Conservation (phyloP, 2,329 filamentous ascomycete species). For the Aulographum hederae region DNA sequence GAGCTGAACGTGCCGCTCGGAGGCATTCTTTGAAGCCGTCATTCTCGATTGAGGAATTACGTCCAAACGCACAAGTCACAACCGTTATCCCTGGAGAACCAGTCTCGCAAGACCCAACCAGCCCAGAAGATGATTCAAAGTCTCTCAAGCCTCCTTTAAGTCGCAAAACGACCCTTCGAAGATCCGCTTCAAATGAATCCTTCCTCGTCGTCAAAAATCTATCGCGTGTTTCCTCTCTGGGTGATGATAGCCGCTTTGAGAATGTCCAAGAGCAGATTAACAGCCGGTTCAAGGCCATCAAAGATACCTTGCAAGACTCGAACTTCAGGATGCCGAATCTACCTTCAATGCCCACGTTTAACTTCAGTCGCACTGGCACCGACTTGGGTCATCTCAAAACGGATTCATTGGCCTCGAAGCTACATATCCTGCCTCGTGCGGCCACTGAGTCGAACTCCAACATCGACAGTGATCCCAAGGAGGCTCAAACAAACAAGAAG, state of each 20-base stretch:
- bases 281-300: slow-evolving; percentile 74
- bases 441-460: background rate
- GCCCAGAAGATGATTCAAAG: slow-evolving; percentile 5
- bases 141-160: slow-evolving; percentile 6
- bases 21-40: background rate
- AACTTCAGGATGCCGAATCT: slow-evolving; percentile 43
- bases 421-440: background rate
- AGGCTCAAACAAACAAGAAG: background rate
- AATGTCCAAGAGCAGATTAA: slow-evolving; percentile 75
- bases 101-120: slow-evolving; percentile 1
- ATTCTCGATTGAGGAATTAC: background rate
- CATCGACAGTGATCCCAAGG: background rate
- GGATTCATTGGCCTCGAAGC: background rate
- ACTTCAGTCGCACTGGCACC: background rate
- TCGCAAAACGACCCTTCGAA: slow-evolving; percentile 24
- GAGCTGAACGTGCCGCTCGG: background rate
- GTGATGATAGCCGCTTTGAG: slow-evolving; percentile 66
- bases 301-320: slow-evolving; percentile 71
- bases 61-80: background rate
- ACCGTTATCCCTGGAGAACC: background rate
- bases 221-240: slow-evolving; percentile 65
- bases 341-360: slow-evolving; percentile 27
- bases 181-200: slow-evolving; percentile 60
- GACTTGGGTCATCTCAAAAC: background rate
- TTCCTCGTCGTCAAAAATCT: slow-evolving; percentile 53